Base-by-base conservation (phyloP, 768 basidiomycete species). In the Pilatotrama ljubarskyi region DNA sequence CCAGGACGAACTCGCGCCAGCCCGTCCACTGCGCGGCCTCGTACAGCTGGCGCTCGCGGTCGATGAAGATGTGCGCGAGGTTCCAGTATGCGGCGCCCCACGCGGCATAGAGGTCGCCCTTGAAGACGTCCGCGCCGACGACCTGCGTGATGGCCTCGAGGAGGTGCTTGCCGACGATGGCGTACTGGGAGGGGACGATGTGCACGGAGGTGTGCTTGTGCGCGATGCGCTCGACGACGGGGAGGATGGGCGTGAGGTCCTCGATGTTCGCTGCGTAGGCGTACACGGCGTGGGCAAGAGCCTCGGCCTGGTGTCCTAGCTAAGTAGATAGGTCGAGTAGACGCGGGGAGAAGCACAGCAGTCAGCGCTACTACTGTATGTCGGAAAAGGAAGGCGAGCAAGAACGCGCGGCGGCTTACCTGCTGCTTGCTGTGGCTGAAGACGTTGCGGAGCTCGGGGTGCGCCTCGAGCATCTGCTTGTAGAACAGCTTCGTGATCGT, bases 141-240 rank as follows among this genome's bases (percentile, higher is more conserved):
- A 67, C 62, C 36, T 67, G 43, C 7, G 57, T 55, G 53, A 69
- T 64, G 24, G 66, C 68, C 40, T 51, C 56, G 17, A 67, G 57
- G 17, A 67, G 64, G 51, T 66, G 38, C 47, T 52, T 62, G 15
- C 64, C 66, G 35, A 69, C 68, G 56, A 67, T 64, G 41, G 55
- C 56, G 56, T 69, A 69, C 46, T 69, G 68, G 25, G 54, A 50
- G 14, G 68, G 68, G 25, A 48, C n/a, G 51, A 69, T 66, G 55
- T 64, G 60, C n/a, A 69, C 56, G 29, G 68, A 67, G n/a, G 66
- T 55, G 49, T 69, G 68, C 46, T 67, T 67, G 61, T 69, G 53
- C 25, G 58, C 59, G 48, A 69, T 61, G 42, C 64, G 66, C 59
- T 69, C 68, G 24, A 69, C 64, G 18, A 63, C 64, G 38, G 68